phyloP scores from a whole-genome alignment of 78 protist genomes.

The Polysphondylium violaceum region DNA sequence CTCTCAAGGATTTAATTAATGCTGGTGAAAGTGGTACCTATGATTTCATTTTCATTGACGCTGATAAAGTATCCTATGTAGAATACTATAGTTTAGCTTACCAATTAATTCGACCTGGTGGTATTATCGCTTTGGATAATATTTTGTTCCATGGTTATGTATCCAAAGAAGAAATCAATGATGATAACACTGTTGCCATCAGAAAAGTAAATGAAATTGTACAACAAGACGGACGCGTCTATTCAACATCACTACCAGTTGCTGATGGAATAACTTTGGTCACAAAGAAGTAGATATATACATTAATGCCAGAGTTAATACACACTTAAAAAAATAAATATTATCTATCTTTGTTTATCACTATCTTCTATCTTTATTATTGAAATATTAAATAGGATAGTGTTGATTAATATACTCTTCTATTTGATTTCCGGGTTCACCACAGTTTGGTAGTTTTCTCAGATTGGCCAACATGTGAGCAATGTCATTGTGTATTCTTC shows the following conservation, averaged over 20 bases:
- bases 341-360: no score
- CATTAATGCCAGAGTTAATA: no score
- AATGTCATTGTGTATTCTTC: slow-evolving; percentile 70
- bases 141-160: slow-evolving; percentile 55
- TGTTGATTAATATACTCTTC: slow-evolving; percentile 50
- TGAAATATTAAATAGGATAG: slow-evolving; percentile 30
- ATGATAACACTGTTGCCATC: slow-evolving; percentile 25
- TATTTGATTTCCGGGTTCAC: slow-evolving; percentile 62
- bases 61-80: slow-evolving; percentile 79
- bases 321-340: no score
- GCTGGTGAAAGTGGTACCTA: slow-evolving; percentile 65
- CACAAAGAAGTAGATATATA: slow-evolving; percentile 73
- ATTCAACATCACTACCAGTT: slow-evolving; percentile 55
- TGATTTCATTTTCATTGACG: slow-evolving; percentile 89
- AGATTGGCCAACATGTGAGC: slow-evolving; percentile 30
- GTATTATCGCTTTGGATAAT: slow-evolving; percentile 87
- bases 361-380: background rate
- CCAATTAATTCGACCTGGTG: slow-evolving; percentile 79
- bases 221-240: slow-evolving; percentile 65
- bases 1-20: slow-evolving; percentile 42
- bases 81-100: slow-evolving; percentile 79
- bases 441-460: slow-evolving; percentile 25
- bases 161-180: background rate
- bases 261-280: slow-evolving; percentile 83
- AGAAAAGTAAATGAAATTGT: slow-evolving; percentile 44